Evolutionary conservation across 2,329 filamentous ascomycete species (phyloP), one percentile per base, ranked within the genome.

Genomic region (Pseudogymnoascus sp.): DNA sequence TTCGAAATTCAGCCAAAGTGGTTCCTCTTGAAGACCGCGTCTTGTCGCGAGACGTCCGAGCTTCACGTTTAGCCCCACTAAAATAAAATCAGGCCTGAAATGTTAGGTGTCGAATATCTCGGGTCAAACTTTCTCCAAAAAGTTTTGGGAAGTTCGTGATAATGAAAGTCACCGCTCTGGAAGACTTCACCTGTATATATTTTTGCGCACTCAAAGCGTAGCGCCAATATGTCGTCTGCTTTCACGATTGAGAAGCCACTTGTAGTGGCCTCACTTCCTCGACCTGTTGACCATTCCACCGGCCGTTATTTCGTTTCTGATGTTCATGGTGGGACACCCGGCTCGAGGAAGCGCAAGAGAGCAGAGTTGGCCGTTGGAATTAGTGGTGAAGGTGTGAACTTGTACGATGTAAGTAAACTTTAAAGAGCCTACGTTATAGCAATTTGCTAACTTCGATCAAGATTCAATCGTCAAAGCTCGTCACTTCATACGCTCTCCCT

Each of bases 401-500:
- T 88, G 43, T 88, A 88, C 69, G 83, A 88, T 78, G 83, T 86
- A 68, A 68, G 82, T 11, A 12, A 37, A 10, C n/a, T 38, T 23
- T 2, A 19, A 29, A 26, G 33, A 16, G 11, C 3, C 14, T 12
- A 12, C 7, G 10, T 45, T 11, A 6, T 29, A 23, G 3, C 66
- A 29, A 66, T 16, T 8, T n/a, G 35, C 63, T 68, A 63, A 64
- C 41, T 45, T 45, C 33, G 45, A 29, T 31, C 63, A 66, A 88
- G 85, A 78, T 87, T 52, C 79, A 84, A 3, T 81, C 83, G 3
- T 82, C 84, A 5, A 79, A 82, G 65, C 76, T 87, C 65, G 80
- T 88, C 68, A 87, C 85, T 6, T 88, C 85, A 1, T 88, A 88
- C 71, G 84, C 85, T 21, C 81, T 88, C 64, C 83, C 85, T 26